Percentiles rank a stretch among this genome's conserved stretches.
Conservation (phyloP, 257 asterid genomes). For the Solanum medicagineum region DNA sequence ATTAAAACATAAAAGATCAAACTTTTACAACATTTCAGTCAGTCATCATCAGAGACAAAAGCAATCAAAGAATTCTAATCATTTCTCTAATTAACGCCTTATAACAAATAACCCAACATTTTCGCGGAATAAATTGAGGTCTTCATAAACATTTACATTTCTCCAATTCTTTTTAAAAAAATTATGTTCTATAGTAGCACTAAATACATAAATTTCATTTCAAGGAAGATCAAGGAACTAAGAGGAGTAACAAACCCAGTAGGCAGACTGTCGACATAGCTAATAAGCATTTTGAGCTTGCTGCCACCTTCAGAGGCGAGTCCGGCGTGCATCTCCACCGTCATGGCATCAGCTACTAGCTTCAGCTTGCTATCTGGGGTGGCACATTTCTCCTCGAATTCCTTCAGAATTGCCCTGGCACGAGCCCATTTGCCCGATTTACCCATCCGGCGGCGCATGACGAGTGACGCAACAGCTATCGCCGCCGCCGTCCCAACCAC, state of each 20-base stretch:
- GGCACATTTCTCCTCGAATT: constrained; percentile 66
- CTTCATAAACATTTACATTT: not conserved
- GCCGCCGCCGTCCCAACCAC: constrained; percentile 67
- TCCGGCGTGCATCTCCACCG: constrained; percentile 87
- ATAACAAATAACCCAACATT: not conserved
- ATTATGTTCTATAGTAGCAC: not conserved
- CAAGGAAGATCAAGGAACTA: not conserved
- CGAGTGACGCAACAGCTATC: constrained; percentile 51
- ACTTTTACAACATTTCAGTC: not conserved
- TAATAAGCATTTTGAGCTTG: constrained; percentile 80
- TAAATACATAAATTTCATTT: not conserved
- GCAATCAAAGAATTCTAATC: not conserved
- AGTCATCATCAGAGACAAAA: not conserved
- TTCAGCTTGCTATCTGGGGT: constrained; percentile 52
- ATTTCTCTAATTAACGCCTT: not conserved
- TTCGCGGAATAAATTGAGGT: not conserved
- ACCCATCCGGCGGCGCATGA: constrained; percentile 56
- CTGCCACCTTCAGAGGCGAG: constrained; percentile 81
- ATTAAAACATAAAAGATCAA: not conserved
- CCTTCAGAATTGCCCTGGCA: constrained; percentile 38
- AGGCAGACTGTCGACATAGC: constrained; percentile 74
- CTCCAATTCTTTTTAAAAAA: not conserved
- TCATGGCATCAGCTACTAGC: constrained; percentile 74
- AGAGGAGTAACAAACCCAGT: constrained; percentile 30
- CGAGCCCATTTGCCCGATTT: constrained; percentile 55